phyloP scores from a whole-genome alignment of 441 rosid species.

The Euphorbia corollata region DNA sequence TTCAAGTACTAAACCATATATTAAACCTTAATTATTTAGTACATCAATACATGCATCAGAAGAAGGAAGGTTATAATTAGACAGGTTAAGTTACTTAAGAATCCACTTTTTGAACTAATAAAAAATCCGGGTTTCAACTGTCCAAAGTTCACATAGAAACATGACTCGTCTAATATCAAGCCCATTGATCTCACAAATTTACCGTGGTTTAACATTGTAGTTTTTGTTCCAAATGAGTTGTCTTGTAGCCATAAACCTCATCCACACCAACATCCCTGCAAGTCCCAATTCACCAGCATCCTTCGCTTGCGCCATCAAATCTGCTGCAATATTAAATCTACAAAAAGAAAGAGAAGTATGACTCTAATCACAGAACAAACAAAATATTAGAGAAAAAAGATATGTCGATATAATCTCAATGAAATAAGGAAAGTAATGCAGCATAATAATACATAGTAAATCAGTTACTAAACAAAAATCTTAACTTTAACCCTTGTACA shows the following conservation, averaged over 20 bases:
- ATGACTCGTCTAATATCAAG: constrained; percentile 8
- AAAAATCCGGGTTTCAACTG: neutral
- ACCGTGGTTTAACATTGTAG: constrained; percentile 99
- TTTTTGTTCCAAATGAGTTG: constrained; percentile 98
- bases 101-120: constrained; percentile 6
- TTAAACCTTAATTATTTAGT: too few species aligned
- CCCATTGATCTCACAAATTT: constrained; percentile 21
- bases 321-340: constrained; percentile 96
- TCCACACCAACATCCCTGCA: constrained; percentile 96
- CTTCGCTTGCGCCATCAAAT: constrained; percentile 72
- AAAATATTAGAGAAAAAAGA: constrained; percentile 11
- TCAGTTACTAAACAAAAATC: constrained; percentile 15
- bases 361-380: constrained; percentile 19
- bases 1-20: too few species aligned
- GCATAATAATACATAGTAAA: neutral
- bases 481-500: constrained; percentile 9
- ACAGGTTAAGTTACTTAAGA: neutral
- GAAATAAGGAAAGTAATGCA: constrained; percentile 9
- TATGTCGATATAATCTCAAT: constrained; percentile 5
- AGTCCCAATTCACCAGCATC: constrained; percentile 69
- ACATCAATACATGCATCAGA: neutral
- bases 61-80: neutral
- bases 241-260: constrained; percentile 98
- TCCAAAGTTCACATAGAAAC: neutral
- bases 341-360: constrained; percentile 19